phyloP scores from a whole-genome alignment of 2,329 filamentous ascomycete species.

The Ascochyta lentis region DNA sequence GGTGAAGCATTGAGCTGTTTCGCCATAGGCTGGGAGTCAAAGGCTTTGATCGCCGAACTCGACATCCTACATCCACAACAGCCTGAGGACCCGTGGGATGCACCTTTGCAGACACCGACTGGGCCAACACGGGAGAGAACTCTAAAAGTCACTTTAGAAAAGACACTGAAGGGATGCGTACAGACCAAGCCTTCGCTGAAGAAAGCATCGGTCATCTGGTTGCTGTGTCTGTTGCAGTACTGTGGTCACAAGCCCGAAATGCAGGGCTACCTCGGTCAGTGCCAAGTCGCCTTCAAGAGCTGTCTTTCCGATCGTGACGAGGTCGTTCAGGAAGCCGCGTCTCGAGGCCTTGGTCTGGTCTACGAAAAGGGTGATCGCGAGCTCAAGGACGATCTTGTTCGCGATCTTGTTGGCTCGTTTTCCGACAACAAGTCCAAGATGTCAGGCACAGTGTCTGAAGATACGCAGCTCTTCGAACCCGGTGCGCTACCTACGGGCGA shows the following conservation, averaged over 20 bases:
- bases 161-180: conserved; percentile 77
- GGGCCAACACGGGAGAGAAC: conserved; percentile 48
- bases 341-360: conserved; percentile 85
- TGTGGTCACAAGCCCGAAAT: conserved; percentile 80
- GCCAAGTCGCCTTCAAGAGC: conserved; percentile 85
- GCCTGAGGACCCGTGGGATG: conserved; percentile 40
- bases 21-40: conserved; percentile 82
- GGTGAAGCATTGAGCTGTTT: conserved; percentile 86
- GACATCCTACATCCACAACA: conserved; percentile 70
- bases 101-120: conserved; percentile 35
- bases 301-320: conserved; percentile 89
- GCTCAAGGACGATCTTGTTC: conserved; percentile 81
- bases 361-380: conserved; percentile 89
- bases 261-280: conserved; percentile 75
- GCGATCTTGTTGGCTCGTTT: conserved; percentile 87
- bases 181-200: conserved; percentile 86
- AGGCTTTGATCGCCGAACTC: conserved; percentile 74
- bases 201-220: conserved; percentile 94
- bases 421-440: conserved; percentile 75
- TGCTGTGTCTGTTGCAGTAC: conserved; percentile 89
- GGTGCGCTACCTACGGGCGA: conserved; percentile 90
- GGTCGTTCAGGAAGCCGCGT: conserved; percentile 93
- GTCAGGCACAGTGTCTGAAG: conserved; percentile 79
- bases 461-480: conserved; percentile 92
- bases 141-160: conserved; percentile 68